phyloP scores from a whole-genome alignment of 2,329 filamentous ascomycete genomes.

The Epichloe brachyelytri region DNA sequence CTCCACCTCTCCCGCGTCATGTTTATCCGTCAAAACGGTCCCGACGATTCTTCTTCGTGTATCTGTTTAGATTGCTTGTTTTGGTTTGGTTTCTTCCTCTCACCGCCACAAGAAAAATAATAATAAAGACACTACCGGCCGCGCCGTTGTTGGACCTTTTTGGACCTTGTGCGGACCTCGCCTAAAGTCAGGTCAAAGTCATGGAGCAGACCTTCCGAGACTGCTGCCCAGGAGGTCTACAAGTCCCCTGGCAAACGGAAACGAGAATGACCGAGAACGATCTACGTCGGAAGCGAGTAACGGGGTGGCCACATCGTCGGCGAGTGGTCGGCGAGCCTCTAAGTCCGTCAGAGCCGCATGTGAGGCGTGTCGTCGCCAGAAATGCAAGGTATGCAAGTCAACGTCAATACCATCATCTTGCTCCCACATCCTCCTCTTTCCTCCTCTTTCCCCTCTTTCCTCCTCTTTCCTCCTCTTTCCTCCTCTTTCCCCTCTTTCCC shows the following conservation, averaged over 20 bases:
- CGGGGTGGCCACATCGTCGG: neutral
- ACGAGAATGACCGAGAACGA: neutral
- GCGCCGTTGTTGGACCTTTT: neutral
- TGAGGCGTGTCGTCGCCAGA: slow-evolving; percentile 3
- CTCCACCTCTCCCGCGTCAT: neutral
- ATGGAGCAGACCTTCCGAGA: slow-evolving; percentile 1
- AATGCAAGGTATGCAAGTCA: slow-evolving; percentile 2
- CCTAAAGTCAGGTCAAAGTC: neutral
- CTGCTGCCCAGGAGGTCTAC: neutral
- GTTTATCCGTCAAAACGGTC: neutral
- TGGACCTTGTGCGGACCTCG: neutral
- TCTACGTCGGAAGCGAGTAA: neutral
- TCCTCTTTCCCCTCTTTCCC: neutral
- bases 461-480: neutral
- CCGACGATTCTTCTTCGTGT: neutral
- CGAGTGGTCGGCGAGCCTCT: neutral
- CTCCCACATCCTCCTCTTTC: too few relatives aligned
- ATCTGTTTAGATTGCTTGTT: too few relatives aligned
- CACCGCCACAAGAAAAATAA: too few relatives aligned
- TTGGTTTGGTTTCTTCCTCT: too few relatives aligned
- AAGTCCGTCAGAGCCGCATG: slow-evolving; percentile 1
- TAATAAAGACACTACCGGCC: neutral
- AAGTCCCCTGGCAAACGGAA: neutral
- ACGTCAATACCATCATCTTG: neutral
- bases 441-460: neutral